Base-by-base conservation (phyloP, 768 basidiomycete genomes). In the Dioszegia crocea region DNA sequence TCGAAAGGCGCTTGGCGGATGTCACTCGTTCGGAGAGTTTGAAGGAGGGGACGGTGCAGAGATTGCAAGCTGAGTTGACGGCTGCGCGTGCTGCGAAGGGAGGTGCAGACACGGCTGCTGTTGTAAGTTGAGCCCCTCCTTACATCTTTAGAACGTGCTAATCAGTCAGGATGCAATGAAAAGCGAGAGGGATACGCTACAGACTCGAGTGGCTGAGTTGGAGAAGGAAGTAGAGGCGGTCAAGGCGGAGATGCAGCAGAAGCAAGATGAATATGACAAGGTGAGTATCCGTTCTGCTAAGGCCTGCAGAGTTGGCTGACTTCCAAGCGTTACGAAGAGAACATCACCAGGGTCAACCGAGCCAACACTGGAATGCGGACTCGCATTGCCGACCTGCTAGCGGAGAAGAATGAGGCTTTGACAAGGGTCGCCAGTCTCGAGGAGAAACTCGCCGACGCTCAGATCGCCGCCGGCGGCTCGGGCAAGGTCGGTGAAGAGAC, bases 341-440 rank as follows among this genome's bases (percentile, higher is more conserved):
- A 67, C 29, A 67, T 74, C 40, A 48, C 54, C 3, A 63, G 59
- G 54, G 72, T 74, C 51, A 74, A 74, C 38, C 63, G 65, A 19
- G 63, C 55, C 57, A 73, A 73, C 36, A 47, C 55, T 3, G 39
- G 27, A 5, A 47, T 70, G 29, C 50, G 50, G 21, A 52, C 29
- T 8, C 41, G 66, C 19, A 43, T 67, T 4, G 46, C 50, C 24
- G 56, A 53, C n/a, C 45, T 64, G 2, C 41, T 26, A 1, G 19
- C 40, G 5, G 55, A 61, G 23, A 50, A 46, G 21, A 23, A 40
- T 3, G 26, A 44, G 17, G 38, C 55, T 11, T 50, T 59, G 29
- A 62, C 64, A 41, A 41, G 52, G 41, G 36, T 63, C 21, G 23
- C 52, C 9, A 49, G 31, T 30, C 50, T 53, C 59, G 45, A 54